Percentiles rank a stretch among this genome's conserved stretches.
These are phyloP conservation scores for Marchantia polymorpha DNA, from an alignment of 225 moss, liverwort and hornwort species.

Conservation along the genomic window DNA sequence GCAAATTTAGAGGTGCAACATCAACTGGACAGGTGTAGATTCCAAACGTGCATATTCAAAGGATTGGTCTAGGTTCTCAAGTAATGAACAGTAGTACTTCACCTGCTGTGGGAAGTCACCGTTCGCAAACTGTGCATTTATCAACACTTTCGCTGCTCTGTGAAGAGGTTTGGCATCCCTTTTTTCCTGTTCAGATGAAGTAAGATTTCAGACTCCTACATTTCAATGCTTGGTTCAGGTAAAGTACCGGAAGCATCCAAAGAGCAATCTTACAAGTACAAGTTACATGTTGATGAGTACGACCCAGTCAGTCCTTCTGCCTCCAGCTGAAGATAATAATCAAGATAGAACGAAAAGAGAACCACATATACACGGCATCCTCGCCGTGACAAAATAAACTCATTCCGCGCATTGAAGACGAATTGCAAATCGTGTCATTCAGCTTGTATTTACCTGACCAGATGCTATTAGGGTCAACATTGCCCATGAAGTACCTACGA, in stretches of 20 bases:
- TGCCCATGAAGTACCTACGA: constrained; percentile 89
- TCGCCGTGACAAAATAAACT: not conserved
- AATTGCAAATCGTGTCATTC: not conserved
- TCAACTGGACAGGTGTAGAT: no score
- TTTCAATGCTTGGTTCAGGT: not conserved
- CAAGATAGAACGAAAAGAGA: not conserved
- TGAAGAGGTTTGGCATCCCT: constrained; percentile 85
- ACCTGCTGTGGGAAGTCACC: constrained; percentile 99
- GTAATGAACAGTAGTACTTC: not conserved
- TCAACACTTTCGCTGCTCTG: constrained; percentile 67
- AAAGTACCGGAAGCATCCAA: not conserved
- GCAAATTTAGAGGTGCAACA: no score
- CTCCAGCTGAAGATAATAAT: not conserved
- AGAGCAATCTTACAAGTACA: not conserved
- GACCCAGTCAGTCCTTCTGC: not conserved
- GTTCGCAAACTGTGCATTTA: constrained; percentile 70
- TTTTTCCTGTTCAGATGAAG: constrained; percentile 33
- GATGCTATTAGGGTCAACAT: constrained; percentile 74
- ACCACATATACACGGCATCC: not conserved
- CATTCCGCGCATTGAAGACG: not conserved
- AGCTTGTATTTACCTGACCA: constrained; percentile 54
- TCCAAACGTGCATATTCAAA: no score
- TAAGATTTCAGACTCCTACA: not conserved
- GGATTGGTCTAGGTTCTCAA: not conserved
- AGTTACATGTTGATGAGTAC: not conserved